These are phyloP conservation scores for Athelia sp. DNA, from an alignment of 1,284 basidiomycete genomes.

Conservation along the genomic window DNA sequence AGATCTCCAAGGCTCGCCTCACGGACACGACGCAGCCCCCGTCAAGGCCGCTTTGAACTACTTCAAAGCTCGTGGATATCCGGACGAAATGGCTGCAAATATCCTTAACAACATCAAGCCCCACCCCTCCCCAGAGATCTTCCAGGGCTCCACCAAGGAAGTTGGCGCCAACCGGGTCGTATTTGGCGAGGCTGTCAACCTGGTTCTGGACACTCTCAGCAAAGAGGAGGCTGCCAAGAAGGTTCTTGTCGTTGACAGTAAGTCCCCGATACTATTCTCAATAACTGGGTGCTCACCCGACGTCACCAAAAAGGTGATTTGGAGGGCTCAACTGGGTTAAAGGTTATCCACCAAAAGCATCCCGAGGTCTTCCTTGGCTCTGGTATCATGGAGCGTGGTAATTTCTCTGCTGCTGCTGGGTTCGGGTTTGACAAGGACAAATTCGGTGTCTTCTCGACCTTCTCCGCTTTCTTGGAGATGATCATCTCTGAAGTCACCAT, in stretches of 20 bases:
- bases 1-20: conserved; percentile 71
- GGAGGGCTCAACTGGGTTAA: conserved; percentile 83
- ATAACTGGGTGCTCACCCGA: conserved; percentile 4
- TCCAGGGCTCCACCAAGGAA: conserved; percentile 68
- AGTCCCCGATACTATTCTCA: conserved; percentile 18
- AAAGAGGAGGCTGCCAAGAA: conserved; percentile 76
- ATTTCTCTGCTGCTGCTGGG: conserved; percentile 81
- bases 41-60: conserved; percentile 74
- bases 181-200: conserved; percentile 79
- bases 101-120: conserved; percentile 69
- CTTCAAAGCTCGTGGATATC: conserved; percentile 61
- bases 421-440: conserved; percentile 76
- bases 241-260: conserved; percentile 85
- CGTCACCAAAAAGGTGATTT: conserved; percentile 50
- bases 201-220: conserved; percentile 66
- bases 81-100: conserved; percentile 39
- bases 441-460: conserved; percentile 81
- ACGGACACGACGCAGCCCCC: conserved; percentile 81
- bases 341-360: conserved; percentile 81
- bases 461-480: conserved; percentile 89
- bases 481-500: conserved; percentile 84
- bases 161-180: conserved; percentile 73
- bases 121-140: conserved; percentile 47
- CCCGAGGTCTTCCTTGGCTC: conserved; percentile 82
- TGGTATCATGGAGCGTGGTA: conserved; percentile 81